Percentiles rank a stretch among this genome's conserved stretches.
Conservation (phyloP, 768 basidiomycete species). For the Termitomyces sp. region DNA sequence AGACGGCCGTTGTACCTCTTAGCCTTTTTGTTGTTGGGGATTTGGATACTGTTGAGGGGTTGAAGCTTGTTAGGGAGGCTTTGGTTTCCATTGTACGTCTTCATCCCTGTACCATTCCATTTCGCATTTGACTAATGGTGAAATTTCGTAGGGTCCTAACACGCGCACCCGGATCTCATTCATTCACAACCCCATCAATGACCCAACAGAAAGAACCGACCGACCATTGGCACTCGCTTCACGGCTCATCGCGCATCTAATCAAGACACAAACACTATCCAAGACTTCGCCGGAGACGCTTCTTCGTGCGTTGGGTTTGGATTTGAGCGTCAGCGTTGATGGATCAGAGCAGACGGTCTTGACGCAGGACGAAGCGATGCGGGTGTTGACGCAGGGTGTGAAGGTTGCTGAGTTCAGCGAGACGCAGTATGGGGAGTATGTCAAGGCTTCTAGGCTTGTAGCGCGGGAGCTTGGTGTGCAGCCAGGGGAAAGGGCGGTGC, state of each 20-base stretch:
- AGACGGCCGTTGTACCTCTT: constrained; percentile 33
- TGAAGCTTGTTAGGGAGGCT: constrained; percentile 59
- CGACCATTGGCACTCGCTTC: constrained; percentile 32
- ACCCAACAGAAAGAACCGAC: constrained; percentile 11
- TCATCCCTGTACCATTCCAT: constrained; percentile 3
- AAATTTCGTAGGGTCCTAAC: constrained; percentile 33
- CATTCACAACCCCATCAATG: constrained; percentile 61
- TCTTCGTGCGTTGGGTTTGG: constrained; percentile 33
- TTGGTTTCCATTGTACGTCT: constrained; percentile 58
- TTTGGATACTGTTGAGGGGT: constrained; percentile 61
- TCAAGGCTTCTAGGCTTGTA: constrained; percentile 43
- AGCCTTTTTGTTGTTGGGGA: constrained; percentile 73
- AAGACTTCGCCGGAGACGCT: constrained; percentile 36
- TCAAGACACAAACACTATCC: constrained; percentile 36
- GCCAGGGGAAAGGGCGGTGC: constrained; percentile 51
- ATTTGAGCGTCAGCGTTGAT: constrained; percentile 26
- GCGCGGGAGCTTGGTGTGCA: constrained; percentile 53
- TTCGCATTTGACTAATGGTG: neutral
- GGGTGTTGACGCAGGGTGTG: constrained; percentile 31
- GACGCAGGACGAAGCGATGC: constrained; percentile 24
- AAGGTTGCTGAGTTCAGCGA: constrained; percentile 28
- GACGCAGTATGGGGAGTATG: constrained; percentile 37
- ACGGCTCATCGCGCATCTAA: constrained; percentile 47
- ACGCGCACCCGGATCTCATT: constrained; percentile 65
- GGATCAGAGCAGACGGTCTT: constrained; percentile 32